Base-by-base conservation (phyloP, 768 basidiomycete genomes). In the Hirschioporus abietinus region DNA sequence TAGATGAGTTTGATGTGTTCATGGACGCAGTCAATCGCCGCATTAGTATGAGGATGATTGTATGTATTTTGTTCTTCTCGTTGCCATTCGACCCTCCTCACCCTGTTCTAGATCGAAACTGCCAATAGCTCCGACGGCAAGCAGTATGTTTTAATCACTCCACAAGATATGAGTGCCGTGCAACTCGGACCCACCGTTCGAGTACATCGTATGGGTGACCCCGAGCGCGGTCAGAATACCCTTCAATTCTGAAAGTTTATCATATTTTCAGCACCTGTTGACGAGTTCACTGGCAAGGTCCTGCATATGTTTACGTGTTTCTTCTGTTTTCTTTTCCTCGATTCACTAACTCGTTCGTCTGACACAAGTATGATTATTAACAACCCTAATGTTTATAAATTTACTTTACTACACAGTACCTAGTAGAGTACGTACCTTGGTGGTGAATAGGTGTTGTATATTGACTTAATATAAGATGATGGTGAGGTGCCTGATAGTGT, bases 1-100 rank as follows among this genome's bases (percentile, higher is more conserved):
- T 68, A 88, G 97, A 99, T 72, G 97, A 99, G 75, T 99, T 97
- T 74, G 96, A 99, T 71, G 96, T 98, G 12, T 98, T 96, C 81
- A 95, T 99, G 93, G 94, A 96, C 74, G 92, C 92, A 25, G 88
- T 94, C 67, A 94, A 93, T 75, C 87, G 97, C 23, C 88, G 89
- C 61, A 91, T 96, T 72, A 92, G 92, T 68, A 97, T 96, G 89
- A 92, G 88, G 77, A 95, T 96, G 92, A 91, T 98, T 87, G 92
- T 93, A 66, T 20, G 86, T 74, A 25, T 58, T 52, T 64, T 63
- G 18, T 26, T 18, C 25, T 65, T 57, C 34, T 36, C 30, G 35
- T 25, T 30, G 20, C 60, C 27, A 3, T 57, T 34, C n/a, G 62
- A 65, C 67, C 26, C 63, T 58, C 60, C 63, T 58, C 60, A 70